phyloP scores from a whole-genome alignment of 192 early-diverging fungal species.

The Coemansia sp. region DNA sequence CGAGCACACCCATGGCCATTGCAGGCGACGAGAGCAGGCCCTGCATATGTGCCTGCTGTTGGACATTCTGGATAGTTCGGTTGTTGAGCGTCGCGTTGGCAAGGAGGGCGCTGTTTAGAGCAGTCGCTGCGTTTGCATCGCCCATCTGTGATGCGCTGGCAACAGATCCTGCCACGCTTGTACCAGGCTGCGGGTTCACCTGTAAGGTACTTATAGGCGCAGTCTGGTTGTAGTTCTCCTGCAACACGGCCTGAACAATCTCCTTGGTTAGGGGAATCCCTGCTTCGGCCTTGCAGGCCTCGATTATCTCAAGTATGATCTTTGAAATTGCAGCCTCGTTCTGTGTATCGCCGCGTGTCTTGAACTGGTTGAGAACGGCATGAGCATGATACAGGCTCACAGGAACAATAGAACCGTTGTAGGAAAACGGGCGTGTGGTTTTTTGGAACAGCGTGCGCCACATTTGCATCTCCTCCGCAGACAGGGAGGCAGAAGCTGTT shows the following conservation, averaged over 20 bases:
- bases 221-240: conserved; percentile 5
- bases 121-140: not conserved
- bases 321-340: conserved; percentile 4
- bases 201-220: not conserved
- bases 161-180: not conserved
- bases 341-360: conserved; percentile 9
- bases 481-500: not conserved
- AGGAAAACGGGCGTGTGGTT: conserved; percentile 16
- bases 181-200: not conserved
- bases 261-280: conserved; percentile 7
- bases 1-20: conserved; percentile 14
- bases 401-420: conserved; percentile 8
- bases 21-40: conserved; percentile 21
- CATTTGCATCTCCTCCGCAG: conserved; percentile 16
- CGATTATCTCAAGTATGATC: conserved; percentile 17
- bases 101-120: not conserved
- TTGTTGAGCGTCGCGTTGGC: not conserved
- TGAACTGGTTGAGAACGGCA: conserved; percentile 7
- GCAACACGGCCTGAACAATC: conserved; percentile 8
- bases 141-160: not conserved
- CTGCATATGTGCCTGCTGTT: conserved; percentile 14
- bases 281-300: conserved; percentile 14
- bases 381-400: conserved; percentile 15
- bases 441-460: conserved; percentile 19
- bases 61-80: not conserved